These are phyloP conservation scores for Colletotrichum eremochloae DNA, from an alignment of 2,329 filamentous ascomycete species.

Conservation along the genomic window DNA sequence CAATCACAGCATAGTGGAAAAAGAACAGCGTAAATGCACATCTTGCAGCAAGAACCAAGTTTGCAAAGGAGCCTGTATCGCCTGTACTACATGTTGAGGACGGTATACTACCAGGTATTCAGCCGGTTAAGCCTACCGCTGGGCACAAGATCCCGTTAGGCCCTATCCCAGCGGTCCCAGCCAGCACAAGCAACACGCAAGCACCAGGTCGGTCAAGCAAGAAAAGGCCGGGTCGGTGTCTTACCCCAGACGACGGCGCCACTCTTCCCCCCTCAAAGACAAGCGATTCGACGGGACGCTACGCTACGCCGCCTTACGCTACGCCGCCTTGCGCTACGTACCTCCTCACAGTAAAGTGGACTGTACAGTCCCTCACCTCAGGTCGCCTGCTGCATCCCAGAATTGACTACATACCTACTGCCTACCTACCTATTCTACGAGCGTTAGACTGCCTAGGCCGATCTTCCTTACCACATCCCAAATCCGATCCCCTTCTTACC, in stretches of 20 bases:
- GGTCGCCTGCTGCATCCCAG: slow-evolving; percentile 29
- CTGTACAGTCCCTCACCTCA: slow-evolving; percentile 39
- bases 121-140: not conserved
- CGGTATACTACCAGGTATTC: not conserved
- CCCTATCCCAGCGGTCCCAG: slow-evolving; percentile 10
- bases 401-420: not conserved
- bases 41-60: not conserved
- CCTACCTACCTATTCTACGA: slow-evolving; percentile 25
- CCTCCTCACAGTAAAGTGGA: slow-evolving; percentile 32
- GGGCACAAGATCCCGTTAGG: slow-evolving; percentile 5
- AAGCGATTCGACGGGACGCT: slow-evolving; percentile 24
- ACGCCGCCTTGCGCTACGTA: slow-evolving; percentile 17
- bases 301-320: slow-evolving; percentile 1
- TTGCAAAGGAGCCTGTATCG: too few relatives aligned
- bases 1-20: not conserved
- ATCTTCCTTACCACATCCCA: slow-evolving; percentile 31
- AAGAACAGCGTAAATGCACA: not conserved
- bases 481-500: slow-evolving; percentile 13
- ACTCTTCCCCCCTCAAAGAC: slow-evolving; percentile 21
- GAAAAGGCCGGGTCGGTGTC: slow-evolving; percentile 27
- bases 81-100: not conserved
- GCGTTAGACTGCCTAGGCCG: slow-evolving; percentile 19
- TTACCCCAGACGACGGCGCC: slow-evolving; percentile 38
- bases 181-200: not conserved
- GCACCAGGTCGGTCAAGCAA: slow-evolving; percentile 31